These are phyloP conservation scores for Haplographium delicatum DNA, from an alignment of 495 filamentous ascomycete genomes.

Conservation along the genomic window DNA sequence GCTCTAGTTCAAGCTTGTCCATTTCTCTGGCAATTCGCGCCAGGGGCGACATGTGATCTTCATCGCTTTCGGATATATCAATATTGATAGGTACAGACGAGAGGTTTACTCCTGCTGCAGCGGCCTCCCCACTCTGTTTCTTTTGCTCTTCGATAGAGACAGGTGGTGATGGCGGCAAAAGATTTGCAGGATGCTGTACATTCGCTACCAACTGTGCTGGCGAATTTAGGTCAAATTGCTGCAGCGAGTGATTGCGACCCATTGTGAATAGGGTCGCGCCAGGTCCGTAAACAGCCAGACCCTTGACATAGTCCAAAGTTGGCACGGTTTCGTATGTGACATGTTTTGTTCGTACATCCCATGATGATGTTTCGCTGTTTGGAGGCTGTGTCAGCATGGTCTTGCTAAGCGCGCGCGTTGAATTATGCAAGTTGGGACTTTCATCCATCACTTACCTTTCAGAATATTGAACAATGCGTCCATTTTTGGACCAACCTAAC, in stretches of 20 bases:
- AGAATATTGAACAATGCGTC: slow-evolving; percentile 86
- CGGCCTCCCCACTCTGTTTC: slow-evolving; percentile 32
- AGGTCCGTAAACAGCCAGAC: slow-evolving; percentile 82
- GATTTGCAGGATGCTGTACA: slow-evolving; percentile 73
- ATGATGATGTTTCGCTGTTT: slow-evolving; percentile 77
- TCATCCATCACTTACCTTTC: slow-evolving; percentile 64
- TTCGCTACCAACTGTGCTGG: slow-evolving; percentile 70
- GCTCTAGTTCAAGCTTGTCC: slow-evolving; percentile 50
- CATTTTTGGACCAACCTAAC: slow-evolving; percentile 98
- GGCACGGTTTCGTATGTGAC: slow-evolving; percentile 84
- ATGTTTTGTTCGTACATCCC: slow-evolving; percentile 96
- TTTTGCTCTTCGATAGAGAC: slow-evolving; percentile 64
- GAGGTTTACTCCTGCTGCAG: slow-evolving; percentile 34
- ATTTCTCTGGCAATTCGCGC: slow-evolving; percentile 58
- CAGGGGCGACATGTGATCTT: slow-evolving; percentile 60
- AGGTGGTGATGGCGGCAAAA: slow-evolving; percentile 71
- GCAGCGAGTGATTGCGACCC: slow-evolving; percentile 79
- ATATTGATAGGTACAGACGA: slow-evolving; percentile 47
- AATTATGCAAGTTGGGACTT: slow-evolving; percentile 15
- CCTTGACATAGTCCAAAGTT: slow-evolving; percentile 74
- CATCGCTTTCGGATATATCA: slow-evolving; percentile 59
- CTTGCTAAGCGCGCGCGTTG: slow-evolving; percentile 36
- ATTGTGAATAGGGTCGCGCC: slow-evolving; percentile 90
- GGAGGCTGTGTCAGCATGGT: slow-evolving; percentile 26
- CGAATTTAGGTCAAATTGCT: slow-evolving; percentile 89